These are phyloP conservation scores for Starmerella bombicola DNA, from an alignment of 805 yeast genomes.

Conservation along the genomic window DNA sequence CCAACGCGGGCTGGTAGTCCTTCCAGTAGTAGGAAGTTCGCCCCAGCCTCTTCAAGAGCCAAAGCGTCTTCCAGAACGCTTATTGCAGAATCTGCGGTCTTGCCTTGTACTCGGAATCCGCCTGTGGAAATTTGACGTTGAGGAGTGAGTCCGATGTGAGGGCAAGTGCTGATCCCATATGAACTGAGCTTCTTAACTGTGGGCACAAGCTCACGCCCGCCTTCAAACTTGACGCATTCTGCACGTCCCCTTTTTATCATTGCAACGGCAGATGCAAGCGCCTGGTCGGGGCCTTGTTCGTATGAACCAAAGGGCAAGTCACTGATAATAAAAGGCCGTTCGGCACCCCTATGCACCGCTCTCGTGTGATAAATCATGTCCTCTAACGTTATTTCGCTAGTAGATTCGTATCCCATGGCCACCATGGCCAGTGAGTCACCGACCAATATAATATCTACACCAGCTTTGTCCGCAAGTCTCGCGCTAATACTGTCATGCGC, in stretches of 20 bases:
- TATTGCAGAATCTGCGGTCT: slow-evolving; percentile 40
- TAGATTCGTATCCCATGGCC: slow-evolving; percentile 54
- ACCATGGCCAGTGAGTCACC: slow-evolving; percentile 96
- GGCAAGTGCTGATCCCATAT: slow-evolving; percentile 79
- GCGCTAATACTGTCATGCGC: slow-evolving; percentile 82
- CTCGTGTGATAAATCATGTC: slow-evolving; percentile 63
- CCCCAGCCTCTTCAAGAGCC: slow-evolving; percentile 63
- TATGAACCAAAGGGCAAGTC: slow-evolving; percentile 86
- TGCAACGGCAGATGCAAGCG: slow-evolving; percentile 44
- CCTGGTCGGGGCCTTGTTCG: slow-evolving; percentile 52
- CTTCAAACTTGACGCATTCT: slow-evolving; percentile 78
- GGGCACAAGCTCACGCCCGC: slow-evolving; percentile 47
- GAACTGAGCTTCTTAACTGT: slow-evolving; percentile 45
- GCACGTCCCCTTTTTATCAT: slow-evolving; percentile 43
- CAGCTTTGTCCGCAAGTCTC: slow-evolving; percentile 50
- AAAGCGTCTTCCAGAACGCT: slow-evolving; percentile 53
- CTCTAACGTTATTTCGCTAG: slow-evolving; percentile 63
- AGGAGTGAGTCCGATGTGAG: slow-evolving; percentile 88
- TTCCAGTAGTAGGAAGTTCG: slow-evolving; percentile 62
- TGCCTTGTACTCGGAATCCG: slow-evolving; percentile 83
- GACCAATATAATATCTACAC: slow-evolving; percentile 57
- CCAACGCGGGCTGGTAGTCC: slow-evolving; percentile 75
- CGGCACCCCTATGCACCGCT: slow-evolving; percentile 63
- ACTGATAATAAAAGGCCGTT: slow-evolving; percentile 55
- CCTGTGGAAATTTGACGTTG: slow-evolving; percentile 68